Conservation (phyloP, 23 red algal genomes). For the Chondrus crispus region DNA sequence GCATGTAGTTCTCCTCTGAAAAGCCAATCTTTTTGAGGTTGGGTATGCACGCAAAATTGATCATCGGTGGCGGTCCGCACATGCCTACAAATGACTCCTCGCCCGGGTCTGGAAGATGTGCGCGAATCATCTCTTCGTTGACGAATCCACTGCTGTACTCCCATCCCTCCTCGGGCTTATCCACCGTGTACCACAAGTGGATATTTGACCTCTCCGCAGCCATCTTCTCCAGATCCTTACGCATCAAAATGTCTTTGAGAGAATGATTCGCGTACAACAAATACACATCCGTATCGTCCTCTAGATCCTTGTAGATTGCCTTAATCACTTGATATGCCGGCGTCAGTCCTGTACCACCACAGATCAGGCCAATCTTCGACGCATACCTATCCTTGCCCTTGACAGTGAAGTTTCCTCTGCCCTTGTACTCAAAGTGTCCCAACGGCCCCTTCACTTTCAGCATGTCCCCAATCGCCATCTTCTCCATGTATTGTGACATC, state of each 20-base stretch:
- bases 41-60: slow-evolving; percentile 79
- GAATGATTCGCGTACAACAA: slow-evolving; percentile 92
- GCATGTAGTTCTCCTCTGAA: slow-evolving; percentile 66
- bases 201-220: slow-evolving; percentile 56
- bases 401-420: slow-evolving; percentile 56
- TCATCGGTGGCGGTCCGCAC: slow-evolving; percentile 94
- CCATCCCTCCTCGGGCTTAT: slow-evolving; percentile 42
- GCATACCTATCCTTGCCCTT: slow-evolving; percentile 42
- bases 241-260: slow-evolving; percentile 82
- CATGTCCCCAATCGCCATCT: slow-evolving; percentile 80
- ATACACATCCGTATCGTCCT: slow-evolving; percentile 71
- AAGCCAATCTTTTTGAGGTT: slow-evolving; percentile 81
- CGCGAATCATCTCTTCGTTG: slow-evolving; percentile 73
- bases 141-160: slow-evolving; percentile 80
- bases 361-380: slow-evolving; percentile 77
- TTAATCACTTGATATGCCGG: slow-evolving; percentile 91
- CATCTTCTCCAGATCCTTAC: slow-evolving; percentile 84
- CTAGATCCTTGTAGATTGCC: slow-evolving; percentile 74
- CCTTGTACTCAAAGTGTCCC: slow-evolving; percentile 88
- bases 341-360: slow-evolving; percentile 93
- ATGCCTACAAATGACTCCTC: slow-evolving; percentile 66
- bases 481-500: slow-evolving; percentile 93
- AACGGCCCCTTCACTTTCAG: slow-evolving; percentile 92
- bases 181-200: slow-evolving; percentile 76
- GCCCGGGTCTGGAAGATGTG: slow-evolving; percentile 55